Conservation (phyloP, 768 basidiomycete species). For the Podaxis pistillaris region DNA sequence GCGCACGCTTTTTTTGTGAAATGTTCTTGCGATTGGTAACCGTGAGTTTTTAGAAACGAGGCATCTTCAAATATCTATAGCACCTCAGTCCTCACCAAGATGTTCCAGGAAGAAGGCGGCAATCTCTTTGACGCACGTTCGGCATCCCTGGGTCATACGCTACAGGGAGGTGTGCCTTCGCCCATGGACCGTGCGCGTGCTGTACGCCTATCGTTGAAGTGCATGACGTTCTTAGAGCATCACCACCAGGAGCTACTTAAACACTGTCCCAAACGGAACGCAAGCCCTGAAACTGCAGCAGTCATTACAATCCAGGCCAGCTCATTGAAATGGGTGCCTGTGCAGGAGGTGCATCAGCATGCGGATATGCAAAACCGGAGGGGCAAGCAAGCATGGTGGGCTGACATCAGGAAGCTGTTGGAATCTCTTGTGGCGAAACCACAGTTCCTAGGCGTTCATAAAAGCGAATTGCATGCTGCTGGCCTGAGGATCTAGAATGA, state of each 20-base stretch:
- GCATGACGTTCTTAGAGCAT: slow-evolving; percentile 91
- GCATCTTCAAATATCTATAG: slow-evolving; percentile 84
- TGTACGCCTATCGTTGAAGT: slow-evolving; percentile 84
- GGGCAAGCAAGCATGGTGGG: slow-evolving; percentile 83
- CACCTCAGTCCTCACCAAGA: slow-evolving; percentile 88
- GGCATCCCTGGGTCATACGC: slow-evolving; percentile 94
- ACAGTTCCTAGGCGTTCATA: slow-evolving; percentile 45
- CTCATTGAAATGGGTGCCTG: slow-evolving; percentile 77
- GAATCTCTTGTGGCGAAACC: slow-evolving; percentile 72
- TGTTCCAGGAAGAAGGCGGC: slow-evolving; percentile 94
- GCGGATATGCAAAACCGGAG: slow-evolving; percentile 91
- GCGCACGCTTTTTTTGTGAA: slow-evolving; percentile 22
- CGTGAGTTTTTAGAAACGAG: slow-evolving; percentile 63
- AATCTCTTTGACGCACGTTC: slow-evolving; percentile 89
- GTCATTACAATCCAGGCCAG: slow-evolving; percentile 91
- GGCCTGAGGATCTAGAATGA: slow-evolving; percentile 4
- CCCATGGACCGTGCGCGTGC: slow-evolving; percentile 93
- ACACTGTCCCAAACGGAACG: slow-evolving; percentile 51
- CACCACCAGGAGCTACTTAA: slow-evolving; percentile 60
- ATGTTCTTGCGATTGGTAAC: not conserved
- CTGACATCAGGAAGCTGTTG: slow-evolving; percentile 59
- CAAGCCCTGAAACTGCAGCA: slow-evolving; percentile 68
- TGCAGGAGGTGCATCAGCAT: slow-evolving; percentile 78
- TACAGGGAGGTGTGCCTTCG: slow-evolving; percentile 95
- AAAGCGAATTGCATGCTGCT: slow-evolving; percentile 20